Evolutionary conservation across 345 rosid species (phyloP), one percentile per base, ranked within the genome.

Genomic region (Salix purpurea): DNA sequence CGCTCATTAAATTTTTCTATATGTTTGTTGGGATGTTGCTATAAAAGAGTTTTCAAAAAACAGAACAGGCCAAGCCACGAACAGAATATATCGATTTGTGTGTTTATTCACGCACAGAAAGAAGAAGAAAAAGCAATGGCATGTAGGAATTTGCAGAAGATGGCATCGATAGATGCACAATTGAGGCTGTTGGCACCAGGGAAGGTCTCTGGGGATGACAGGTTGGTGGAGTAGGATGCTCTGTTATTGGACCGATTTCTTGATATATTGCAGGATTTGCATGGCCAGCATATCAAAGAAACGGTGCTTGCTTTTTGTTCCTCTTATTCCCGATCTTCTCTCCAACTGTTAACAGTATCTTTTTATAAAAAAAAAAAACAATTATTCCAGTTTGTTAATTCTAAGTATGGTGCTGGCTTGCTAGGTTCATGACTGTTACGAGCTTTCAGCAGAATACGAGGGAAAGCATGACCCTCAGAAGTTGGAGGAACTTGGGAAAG

Each of bases 351-450:
- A 39, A 1, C 1, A 15, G 56, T 0, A 36, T 64, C 16, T 19
- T 3, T 39, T 40, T 12, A 16, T 24, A 28, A 28, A 30, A 30
- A 34, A 30, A 30, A 34, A 34, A 34, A 34, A 21, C 12, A n/a
- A 18, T 61, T 76, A 21, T 12, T 19, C 40, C 42, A 21, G 1
- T 21, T 26, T 40, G 7, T 16, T 23, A 19, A 14, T 24, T 61
- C 6, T 16, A n/a, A 10, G 26, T 54, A 18, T 18, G 14, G 23
- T 67, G 5, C 15, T 75, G 56, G 28, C 26, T 58, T 42, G 10
- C 5, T 21, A 81, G 84, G 84, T 82, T 71, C 84, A 82, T 71
- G 84, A 82, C 9, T 82, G 84, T 44, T 82, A 78, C 48, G 84
- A 82, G 75, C 69, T 82, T 19, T 75, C 82, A 2, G 84, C 84